Evolutionary conservation across 306 rosid species (phyloP).

Genomic region (Boehmeria nivea): DNA sequence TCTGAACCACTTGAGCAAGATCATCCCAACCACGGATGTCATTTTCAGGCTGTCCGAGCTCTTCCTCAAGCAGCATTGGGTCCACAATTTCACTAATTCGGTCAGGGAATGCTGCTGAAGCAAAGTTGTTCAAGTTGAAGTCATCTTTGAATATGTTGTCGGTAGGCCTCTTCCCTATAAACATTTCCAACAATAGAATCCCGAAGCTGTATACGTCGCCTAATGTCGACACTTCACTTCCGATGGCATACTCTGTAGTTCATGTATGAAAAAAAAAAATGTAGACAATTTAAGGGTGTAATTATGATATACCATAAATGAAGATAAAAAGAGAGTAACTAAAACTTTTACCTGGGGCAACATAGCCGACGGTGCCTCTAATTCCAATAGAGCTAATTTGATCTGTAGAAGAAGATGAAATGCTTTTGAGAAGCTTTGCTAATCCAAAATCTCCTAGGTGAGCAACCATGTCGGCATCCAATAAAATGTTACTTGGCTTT

Average conservation of each 20-base stretch:
- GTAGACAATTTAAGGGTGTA: no score
- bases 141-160: slow-evolving; percentile 24
- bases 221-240: slow-evolving; percentile 12
- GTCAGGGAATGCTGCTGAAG: slow-evolving; percentile 10
- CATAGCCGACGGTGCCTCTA: slow-evolving; percentile 5
- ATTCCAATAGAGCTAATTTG: neutral
- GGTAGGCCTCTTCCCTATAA: slow-evolving; percentile 18
- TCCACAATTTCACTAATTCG: slow-evolving; percentile 6
- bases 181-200: slow-evolving; percentile 20
- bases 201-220: slow-evolving; percentile 19
- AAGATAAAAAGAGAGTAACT: no score
- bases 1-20: neutral
- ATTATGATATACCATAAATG: no score
- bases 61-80: slow-evolving; percentile 1
- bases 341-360: slow-evolving; percentile 4
- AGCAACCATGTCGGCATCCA: slow-evolving; percentile 27
- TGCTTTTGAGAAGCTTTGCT: slow-evolving; percentile 22
- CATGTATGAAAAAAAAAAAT: neutral
- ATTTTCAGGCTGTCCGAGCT: no score
- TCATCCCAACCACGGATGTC: no score
- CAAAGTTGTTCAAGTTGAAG: slow-evolving; percentile 23
- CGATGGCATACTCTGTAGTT: slow-evolving; percentile 20
- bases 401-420: neutral
- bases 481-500: slow-evolving; percentile 17
- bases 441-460: slow-evolving; percentile 44